Evolutionary conservation across 345 rosid species (phyloP).

Genomic region (Limnanthes douglasii): DNA sequence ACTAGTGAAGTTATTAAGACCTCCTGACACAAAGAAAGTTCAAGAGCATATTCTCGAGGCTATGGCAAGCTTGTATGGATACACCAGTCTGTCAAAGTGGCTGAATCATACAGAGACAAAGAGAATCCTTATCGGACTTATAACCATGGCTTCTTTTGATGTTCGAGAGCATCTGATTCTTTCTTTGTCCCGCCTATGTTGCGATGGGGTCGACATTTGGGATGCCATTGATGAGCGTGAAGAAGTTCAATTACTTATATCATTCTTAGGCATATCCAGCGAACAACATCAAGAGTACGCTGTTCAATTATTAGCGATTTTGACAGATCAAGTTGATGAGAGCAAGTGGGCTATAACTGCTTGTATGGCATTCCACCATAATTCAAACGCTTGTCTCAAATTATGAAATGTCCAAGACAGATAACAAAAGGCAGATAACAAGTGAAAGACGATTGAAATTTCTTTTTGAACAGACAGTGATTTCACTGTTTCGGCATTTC

Average conservation of each 20-base stretch:
- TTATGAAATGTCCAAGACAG: too few relatives aligned
- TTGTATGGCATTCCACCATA: too few relatives aligned
- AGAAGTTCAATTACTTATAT: conserved; percentile 69
- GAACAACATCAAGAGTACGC: conserved; percentile 72
- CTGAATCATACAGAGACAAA: conserved; percentile 56
- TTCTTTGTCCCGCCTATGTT: conserved; percentile 43
- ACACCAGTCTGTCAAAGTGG: conserved; percentile 26
- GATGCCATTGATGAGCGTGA: conserved; percentile 74
- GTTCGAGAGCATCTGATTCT: conserved; percentile 46
- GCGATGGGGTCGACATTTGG: conserved; percentile 43
- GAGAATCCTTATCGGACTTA: conserved; percentile 54
- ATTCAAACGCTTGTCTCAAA: too few relatives aligned
- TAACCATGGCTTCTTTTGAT: conserved; percentile 40
- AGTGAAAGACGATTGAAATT: too few relatives aligned
- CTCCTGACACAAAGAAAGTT: conserved; percentile 44
- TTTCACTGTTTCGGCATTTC: too few relatives aligned
- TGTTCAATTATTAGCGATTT: conserved; percentile 54
- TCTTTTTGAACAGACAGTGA: too few relatives aligned
- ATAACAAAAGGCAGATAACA: too few relatives aligned
- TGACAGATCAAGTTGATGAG: conserved; percentile 70
- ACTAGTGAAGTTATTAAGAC: conserved; percentile 45
- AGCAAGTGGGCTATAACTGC: conserved; percentile 96
- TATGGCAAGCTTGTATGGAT: conserved; percentile 74
- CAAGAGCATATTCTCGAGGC: conserved; percentile 86
- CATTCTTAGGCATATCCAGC: conserved; percentile 69